A percentile compares a stretch with the other conserved stretches of the same genome.
These are phyloP conservation scores for Entamoeba invadens DNA, from an alignment of 208 protist genomes.

Conservation along the genomic window DNA sequence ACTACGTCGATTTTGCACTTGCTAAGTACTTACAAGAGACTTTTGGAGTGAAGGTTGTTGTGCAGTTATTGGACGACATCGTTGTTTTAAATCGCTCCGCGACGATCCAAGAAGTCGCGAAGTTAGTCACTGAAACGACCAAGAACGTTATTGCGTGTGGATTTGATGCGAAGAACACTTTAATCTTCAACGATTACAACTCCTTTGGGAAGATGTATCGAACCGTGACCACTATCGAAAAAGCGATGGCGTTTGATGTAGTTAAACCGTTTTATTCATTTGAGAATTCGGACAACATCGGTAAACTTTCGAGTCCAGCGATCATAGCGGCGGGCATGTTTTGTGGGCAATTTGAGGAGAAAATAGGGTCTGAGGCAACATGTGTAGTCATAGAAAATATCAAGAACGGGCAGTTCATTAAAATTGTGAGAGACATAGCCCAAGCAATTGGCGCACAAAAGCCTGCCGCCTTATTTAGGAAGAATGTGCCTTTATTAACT, in stretches of 20 bases:
- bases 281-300: slow-evolving; percentile 60
- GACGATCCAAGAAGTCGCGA: slow-evolving; percentile 51
- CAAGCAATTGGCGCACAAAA: slow-evolving; percentile 63
- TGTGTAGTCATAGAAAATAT: slow-evolving; percentile 91
- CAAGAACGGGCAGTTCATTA: slow-evolving; percentile 91
- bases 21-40: slow-evolving; percentile 88
- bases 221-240: slow-evolving; percentile 71
- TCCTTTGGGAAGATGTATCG: slow-evolving; percentile 83
- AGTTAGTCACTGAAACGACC: slow-evolving; percentile 65
- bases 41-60: slow-evolving; percentile 81
- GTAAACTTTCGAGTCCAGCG: slow-evolving; percentile 72
- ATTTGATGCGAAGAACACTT: slow-evolving; percentile 85
- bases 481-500: slow-evolving; percentile 88
- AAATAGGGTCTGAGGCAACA: slow-evolving; percentile 50
- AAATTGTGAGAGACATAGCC: slow-evolving; percentile 79
- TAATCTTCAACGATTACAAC: slow-evolving; percentile 92
- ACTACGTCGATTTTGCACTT: slow-evolving; percentile 92
- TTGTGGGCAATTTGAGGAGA: slow-evolving; percentile 63
- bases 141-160: slow-evolving; percentile 97
- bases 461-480: slow-evolving; percentile 75
- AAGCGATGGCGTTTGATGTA: slow-evolving; percentile 62
- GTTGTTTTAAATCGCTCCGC: slow-evolving; percentile 92
- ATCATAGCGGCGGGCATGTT: slow-evolving; percentile 83
- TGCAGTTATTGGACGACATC: slow-evolving; percentile 98
- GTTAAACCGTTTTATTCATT: slow-evolving; percentile 72